Base-by-base conservation (phyloP, 441 rosid species). In the Gossypium gossypioides region DNA sequence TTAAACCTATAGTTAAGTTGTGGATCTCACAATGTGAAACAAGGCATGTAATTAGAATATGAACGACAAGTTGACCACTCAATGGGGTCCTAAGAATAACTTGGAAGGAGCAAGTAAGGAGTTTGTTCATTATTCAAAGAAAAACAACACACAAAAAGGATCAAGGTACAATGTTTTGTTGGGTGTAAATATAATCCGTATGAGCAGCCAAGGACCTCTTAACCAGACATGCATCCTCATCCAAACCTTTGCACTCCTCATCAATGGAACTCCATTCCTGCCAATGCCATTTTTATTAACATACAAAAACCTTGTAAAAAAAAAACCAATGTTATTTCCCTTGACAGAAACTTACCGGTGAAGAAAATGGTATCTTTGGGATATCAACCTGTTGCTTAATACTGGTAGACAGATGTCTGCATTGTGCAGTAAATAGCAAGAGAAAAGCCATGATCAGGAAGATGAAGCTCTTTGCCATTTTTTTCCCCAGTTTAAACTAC, bases 161-260 rank as follows among this genome's bases (percentile, higher is more conserved):
- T 52, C 57, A 52, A 6, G 57, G 24, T 52, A 52, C 57, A 18
- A 52, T 52, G 57, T 52, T 52, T 18, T 52, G 57, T 52, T 52
- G 57, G 25, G 57, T 52, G 79, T 85, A 88, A 80, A 88, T 83
- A 73, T 82, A 82, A 79, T 83, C 91, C 1, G 85, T 76, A 74
- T 85, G 96, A 69, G 79, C 86, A 71, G 74, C 82, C 80, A 80
- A 68, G 22, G 80, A 71, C 70, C 81, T 83, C 71, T 82, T 82
- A 18, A 78, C 74, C 78, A 81, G 70, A 62, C 89, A 86, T 72
- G 83, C 86, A 70, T 84, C 88, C 64, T 74, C 77, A 32, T 71
- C 84, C 44, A 74, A 40, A 56, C 63, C 77, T 44, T 57, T 63
- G 79, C 88, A 87, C 10, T 74, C 86, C 58, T 79, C 88, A 73